Evolutionary conservation across 768 basidiomycete species (phyloP), one percentile per base, ranked within the genome.

Genomic region (Phaeotremella fagi): DNA sequence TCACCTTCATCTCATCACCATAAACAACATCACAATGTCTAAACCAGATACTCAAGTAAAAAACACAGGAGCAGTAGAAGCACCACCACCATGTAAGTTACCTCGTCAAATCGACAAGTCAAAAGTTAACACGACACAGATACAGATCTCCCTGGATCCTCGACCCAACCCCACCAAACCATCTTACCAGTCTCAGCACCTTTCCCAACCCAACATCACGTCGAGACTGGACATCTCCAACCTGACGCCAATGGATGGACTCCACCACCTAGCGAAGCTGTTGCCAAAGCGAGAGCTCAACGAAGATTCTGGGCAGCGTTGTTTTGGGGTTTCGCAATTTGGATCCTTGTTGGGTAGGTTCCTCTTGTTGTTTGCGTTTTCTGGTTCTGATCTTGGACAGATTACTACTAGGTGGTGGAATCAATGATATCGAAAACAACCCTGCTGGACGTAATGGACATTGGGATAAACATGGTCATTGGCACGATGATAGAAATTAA

Each of bases 321-420:
- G 52, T 41, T 66, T 22, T 69, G 61, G 61, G 70, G 60, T 18
- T 72, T 66, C 60, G 47, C 55, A 33, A 72, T 72, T 41, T 72
- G 66, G 65, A 64, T 70, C 26, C 22, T 56, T 1, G 29, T 69
- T 33, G 70, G 68, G 70, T 71, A 43, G 59, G 70, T 26, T 38
- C 27, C 9, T 28, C 26, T 12, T 4, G 24, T n/a, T 48, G 26
- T 11, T 15, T 31, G 26, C n/a, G 29, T 18, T 5, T 28, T 33
- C 12, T 1, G 41, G 52, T 52, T 49, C 59, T 37, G 1, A 43
- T 16, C 2, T 3, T 50, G 20, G 20, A 14, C 29, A 70, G 65
- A 5, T 29, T 67, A 3, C 29, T 71, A 11, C 56, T 71, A 20
- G 66, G 66, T 22, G 69, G 69, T 25, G 69, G 69, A 1, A 53